These are phyloP conservation scores for Caloboletus inedulis DNA, from an alignment of 1,284 basidiomycete genomes.

Conservation along the genomic window DNA sequence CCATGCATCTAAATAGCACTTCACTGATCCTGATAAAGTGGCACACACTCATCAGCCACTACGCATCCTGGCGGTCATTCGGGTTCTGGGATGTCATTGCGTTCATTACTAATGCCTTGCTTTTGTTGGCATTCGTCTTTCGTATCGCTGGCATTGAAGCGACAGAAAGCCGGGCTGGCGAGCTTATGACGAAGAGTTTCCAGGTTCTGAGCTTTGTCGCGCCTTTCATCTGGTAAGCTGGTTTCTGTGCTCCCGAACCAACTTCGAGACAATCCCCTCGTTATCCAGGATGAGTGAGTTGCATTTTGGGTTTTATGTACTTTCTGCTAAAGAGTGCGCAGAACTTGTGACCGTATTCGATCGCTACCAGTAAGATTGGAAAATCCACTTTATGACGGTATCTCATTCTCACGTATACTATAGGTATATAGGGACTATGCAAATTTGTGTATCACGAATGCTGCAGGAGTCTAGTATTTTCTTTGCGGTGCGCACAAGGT, in stretches of 20 bases:
- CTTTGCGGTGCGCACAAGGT: conserved; percentile 61
- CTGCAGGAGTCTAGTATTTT: conserved; percentile 91
- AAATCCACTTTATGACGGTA: not conserved
- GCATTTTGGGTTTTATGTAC: not conserved
- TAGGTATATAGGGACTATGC: conserved; percentile 80
- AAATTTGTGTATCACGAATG: conserved; percentile 87
- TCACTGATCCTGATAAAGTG: conserved; percentile 42
- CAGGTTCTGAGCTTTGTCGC: conserved; percentile 84
- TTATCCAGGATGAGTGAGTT: conserved; percentile 70
- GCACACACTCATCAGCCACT: conserved; percentile 58
- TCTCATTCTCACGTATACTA: conserved; percentile 22
- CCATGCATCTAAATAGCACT: not conserved
- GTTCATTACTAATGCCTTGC: conserved; percentile 67
- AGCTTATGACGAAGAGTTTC: conserved; percentile 69
- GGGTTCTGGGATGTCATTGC: conserved; percentile 82
- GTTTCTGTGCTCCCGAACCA: not conserved
- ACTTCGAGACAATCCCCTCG: not conserved
- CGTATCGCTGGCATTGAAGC: conserved; percentile 63
- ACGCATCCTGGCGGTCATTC: conserved; percentile 68
- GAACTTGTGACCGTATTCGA: conserved; percentile 79
- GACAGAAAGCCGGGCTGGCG: conserved; percentile 39
- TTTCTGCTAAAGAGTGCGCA: conserved; percentile 31
- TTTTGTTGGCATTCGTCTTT: conserved; percentile 71
- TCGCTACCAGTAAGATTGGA: conserved; percentile 63
- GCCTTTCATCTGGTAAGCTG: conserved; percentile 77